Percentiles rank a stretch among this genome's conserved stretches.
Conservation (phyloP, 2,329 filamentous ascomycete genomes). For the Gnomoniopsis sp. region DNA sequence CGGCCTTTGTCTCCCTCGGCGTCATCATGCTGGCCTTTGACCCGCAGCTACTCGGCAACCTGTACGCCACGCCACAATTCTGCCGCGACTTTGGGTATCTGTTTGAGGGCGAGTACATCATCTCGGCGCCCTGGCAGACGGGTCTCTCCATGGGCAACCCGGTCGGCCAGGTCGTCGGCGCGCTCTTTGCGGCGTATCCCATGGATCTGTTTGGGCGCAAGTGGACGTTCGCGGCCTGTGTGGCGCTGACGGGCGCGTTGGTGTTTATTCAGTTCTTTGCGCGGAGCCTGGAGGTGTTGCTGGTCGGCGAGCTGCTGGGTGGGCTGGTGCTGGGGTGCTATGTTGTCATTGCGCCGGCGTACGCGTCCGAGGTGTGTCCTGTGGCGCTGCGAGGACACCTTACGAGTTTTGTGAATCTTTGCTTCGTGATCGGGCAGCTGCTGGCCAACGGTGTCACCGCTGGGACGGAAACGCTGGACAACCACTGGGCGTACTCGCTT, state of each 20-base stretch:
- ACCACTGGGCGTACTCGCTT: slow-evolving; percentile 48
- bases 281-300: slow-evolving; percentile 48
- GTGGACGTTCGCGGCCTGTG: slow-evolving; percentile 41
- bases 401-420: slow-evolving; percentile 59
- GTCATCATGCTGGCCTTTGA: slow-evolving; percentile 64
- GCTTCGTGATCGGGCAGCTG: slow-evolving; percentile 61
- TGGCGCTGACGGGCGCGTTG: slow-evolving; percentile 44
- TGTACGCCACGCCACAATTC: slow-evolving; percentile 59
- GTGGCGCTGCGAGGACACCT: slow-evolving; percentile 54
- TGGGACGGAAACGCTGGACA: slow-evolving; percentile 35
- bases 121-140: slow-evolving; percentile 43
- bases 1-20: slow-evolving; percentile 55
- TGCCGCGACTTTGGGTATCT: slow-evolving; percentile 52
- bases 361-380: slow-evolving; percentile 60
- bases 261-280: slow-evolving; percentile 65
- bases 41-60: slow-evolving; percentile 59
- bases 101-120: slow-evolving; percentile 40
- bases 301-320: slow-evolving; percentile 59
- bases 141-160: slow-evolving; percentile 51
- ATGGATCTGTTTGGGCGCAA: slow-evolving; percentile 44
- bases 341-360: slow-evolving; percentile 55
- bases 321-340: slow-evolving; percentile 61
- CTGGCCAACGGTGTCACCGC: slow-evolving; percentile 47
- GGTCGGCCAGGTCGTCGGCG: slow-evolving; percentile 54
- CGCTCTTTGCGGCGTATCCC: slow-evolving; percentile 45